A percentile compares a stretch with the other conserved stretches of the same genome.
Evolutionary conservation across 164 flowering plant species (phyloP).

Genomic region (Sextonia rubra): DNA sequence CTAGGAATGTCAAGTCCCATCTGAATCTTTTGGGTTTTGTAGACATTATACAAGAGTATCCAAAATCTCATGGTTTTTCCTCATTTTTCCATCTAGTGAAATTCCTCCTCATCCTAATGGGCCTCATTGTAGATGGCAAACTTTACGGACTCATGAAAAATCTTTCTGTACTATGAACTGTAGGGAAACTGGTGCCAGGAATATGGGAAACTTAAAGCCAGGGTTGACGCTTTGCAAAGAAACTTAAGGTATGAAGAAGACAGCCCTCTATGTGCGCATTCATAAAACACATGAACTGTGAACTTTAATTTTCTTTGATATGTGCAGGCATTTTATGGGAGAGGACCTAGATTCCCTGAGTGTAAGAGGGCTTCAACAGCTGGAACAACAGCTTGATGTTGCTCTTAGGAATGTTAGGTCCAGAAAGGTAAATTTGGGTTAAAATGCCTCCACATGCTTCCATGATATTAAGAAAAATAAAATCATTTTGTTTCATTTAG

Average conservation of each 20-base stretch:
- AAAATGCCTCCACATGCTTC: neutral
- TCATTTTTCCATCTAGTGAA: no score
- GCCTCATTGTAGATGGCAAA: no score
- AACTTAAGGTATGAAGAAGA: conserved; percentile 47
- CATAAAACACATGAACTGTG: neutral
- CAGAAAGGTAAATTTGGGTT: conserved; percentile 49
- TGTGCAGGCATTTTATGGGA: conserved; percentile 55
- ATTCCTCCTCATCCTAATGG: no score
- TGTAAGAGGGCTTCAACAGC: conserved; percentile 63
- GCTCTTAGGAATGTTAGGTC: conserved; percentile 61
- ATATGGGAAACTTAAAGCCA: conserved; percentile 48
- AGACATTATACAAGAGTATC: no score
- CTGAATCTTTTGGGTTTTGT: no score
- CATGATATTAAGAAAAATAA: no score
- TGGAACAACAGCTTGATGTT: conserved; percentile 75
- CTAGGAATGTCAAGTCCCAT: no score
- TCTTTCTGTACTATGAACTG: neutral
- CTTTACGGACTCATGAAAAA: no score
- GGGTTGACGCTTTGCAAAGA: conserved; percentile 53
- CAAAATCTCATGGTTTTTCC: no score
- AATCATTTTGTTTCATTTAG: no score
- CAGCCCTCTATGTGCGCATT: neutral
- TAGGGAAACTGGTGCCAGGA: conserved; percentile 52
- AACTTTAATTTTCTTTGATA: neutral
- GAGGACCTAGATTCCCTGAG: conserved; percentile 60